Evolutionary conservation across 2,329 filamentous ascomycete species (phyloP), one percentile per base, ranked within the genome.

Genomic region (Cadophora gregata): DNA sequence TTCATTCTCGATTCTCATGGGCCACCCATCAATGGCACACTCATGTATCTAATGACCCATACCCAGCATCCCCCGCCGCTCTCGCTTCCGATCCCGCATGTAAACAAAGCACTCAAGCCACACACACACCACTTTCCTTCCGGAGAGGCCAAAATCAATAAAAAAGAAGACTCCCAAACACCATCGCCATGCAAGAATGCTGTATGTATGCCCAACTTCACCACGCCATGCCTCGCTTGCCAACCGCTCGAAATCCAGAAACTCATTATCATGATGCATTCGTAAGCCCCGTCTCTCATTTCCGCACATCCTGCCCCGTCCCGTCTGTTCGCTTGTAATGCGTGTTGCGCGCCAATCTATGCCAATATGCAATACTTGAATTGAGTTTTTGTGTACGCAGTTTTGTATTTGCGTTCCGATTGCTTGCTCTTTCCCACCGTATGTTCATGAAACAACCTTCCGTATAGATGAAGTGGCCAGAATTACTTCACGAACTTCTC

Each of bases 161-260:
- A 21, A 24, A n/a, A 42, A 59, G 16, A 45, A 48, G n/a, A 60
- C 58, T 60, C 58, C 58, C 27, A 60, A n/a, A 60, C 58, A 60
- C 58, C 58, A 12, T 60, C 58, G 36, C 58, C 38, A 60, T 60
- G 58, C 58, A 45, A 21, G 19, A 56, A 56, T 56, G 53, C 53
- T 10, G 7, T 56, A 47, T 60, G 58, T 60, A 60, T 45, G n/a
- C 58, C 58, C 12, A 12, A 14, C 10, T n/a, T 25, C 53, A 56
- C 53, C 8, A 21, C 53, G 31, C 53, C 53, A 36, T 36, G 31
- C 53, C 31, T 31, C 31, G 29, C 29, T 27, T 8, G 16, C 27
- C 16, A 31, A 36, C 31, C 53, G 16, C 14, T 53, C 27, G 27
- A 53, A 53, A 51, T 27, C 50, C 50, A 38, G 53, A 56, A 56